A percentile compares a stretch with the other conserved stretches of the same genome.
These are phyloP conservation scores for Secale cereale DNA, from an alignment of 176 grass and related monocot species.

Conservation along the genomic window DNA sequence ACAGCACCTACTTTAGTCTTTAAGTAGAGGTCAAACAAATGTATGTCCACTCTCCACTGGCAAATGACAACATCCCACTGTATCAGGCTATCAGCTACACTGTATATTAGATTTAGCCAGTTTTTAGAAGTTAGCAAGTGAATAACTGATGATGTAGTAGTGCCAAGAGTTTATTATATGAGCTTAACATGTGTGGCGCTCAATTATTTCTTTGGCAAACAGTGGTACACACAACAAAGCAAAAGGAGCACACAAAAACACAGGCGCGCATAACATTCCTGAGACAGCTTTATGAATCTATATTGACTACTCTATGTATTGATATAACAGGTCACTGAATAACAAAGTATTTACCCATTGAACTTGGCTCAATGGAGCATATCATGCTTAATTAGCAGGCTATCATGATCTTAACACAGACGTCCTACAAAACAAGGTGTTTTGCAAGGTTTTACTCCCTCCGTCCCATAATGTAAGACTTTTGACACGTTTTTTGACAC, in stretches of 20 bases:
- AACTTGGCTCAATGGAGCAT: background rate
- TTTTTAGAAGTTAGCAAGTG: background rate
- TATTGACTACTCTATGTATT: background rate
- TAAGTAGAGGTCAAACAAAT: background rate
- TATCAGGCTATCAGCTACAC: conserved; percentile 31
- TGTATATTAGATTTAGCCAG: conserved; percentile 19
- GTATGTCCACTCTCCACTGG: conserved; percentile 8
- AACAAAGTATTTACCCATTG: background rate
- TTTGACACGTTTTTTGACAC: no score
- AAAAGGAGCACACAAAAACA: background rate
- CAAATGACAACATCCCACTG: background rate
- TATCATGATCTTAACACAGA: background rate
- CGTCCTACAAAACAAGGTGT: background rate
- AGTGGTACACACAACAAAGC: background rate
- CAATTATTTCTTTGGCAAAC: conserved; percentile 14
- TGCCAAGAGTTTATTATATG: background rate
- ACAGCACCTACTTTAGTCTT: conserved; percentile 7
- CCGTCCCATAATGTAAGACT: no score
- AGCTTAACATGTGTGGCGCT: background rate
- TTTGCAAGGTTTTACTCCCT: background rate
- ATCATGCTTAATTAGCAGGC: background rate
- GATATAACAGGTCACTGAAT: background rate
- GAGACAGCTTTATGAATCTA: background rate
- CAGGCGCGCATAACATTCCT: background rate
- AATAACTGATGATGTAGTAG: conserved; percentile 16